Evolutionary conservation across 1,139 yeast species (phyloP), one percentile per base, ranked within the genome.

Genomic region (Debaryomycetaceae sp.): DNA sequence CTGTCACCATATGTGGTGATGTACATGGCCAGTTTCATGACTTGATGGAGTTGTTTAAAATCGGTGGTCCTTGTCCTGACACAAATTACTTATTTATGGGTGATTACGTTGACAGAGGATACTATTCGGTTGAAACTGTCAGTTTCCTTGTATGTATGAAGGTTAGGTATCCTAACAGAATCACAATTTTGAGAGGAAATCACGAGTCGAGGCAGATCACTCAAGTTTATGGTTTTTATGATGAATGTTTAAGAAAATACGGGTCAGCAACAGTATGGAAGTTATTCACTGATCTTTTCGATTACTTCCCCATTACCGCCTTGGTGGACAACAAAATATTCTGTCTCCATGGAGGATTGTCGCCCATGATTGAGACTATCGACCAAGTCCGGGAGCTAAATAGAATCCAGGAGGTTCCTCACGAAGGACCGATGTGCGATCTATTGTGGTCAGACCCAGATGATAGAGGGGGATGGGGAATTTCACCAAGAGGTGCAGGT

Each of bases 351-450:
- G 99, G 99, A 41, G 99, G 99, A 1, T 76, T 93, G 50, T 87
- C 96, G 24, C 99, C 99, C 44, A 90, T 88, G 76, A 84, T 95
- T 56, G 88, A 87, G 58, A 81, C 90, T 39, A 81, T 93, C 50
- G 96, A 89, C 65, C 95, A 89, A 66, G 95, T 93, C 46, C 75
- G 96, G 53, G 83, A 84, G 51, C 80, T 90, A 50, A 93, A 89
- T 66, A 75, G 97, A 58, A 79, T 80, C 52, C 98, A 93, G 69
- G 99, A 93, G 69, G 98, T 93, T 43, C 99, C 99, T 34, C 99
- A 93, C 63, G 99, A 93, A 66, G 99, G 99, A 36, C 96, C 97
- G 43, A 93, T 93, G 97, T 93, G 98, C 69, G 99, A 93, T 65
- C 73, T 93, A 60, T 74, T 93, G 48, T 93, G 99, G 99, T 86